Conservation (phyloP, 2,329 filamentous ascomycete genomes). For the Colletotrichum chlorophyti region DNA sequence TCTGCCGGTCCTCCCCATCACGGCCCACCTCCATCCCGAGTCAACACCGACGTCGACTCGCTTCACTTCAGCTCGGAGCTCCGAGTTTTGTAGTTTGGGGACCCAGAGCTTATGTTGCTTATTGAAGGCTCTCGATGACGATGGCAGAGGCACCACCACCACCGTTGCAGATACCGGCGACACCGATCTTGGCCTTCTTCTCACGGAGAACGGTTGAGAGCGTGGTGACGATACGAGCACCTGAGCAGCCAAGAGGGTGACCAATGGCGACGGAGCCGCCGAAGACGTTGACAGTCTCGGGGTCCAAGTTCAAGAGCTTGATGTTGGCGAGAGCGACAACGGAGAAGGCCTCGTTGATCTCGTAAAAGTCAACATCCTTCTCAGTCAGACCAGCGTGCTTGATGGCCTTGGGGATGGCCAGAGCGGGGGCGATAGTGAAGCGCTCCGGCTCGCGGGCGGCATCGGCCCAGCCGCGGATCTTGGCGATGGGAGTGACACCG, state of each 20-base stretch:
- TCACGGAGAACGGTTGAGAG: conserved; percentile 87
- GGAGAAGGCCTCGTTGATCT: conserved; percentile 99
- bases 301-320: conserved; percentile 81
- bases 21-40: conserved; percentile 6
- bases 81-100: neutral
- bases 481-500: conserved; percentile 88
- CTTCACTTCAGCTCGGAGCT: conserved; percentile 17
- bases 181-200: conserved; percentile 92
- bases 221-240: conserved; percentile 91
- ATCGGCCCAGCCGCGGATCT: conserved; percentile 97
- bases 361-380: conserved; percentile 86
- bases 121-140: conserved; percentile 80
- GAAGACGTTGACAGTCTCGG: conserved; percentile 92
- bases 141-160: conserved; percentile 94
- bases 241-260: conserved; percentile 92
- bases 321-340: conserved; percentile 96
- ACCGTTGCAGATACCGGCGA: conserved; percentile 96
- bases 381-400: conserved; percentile 87
- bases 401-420: conserved; percentile 96
- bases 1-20: neutral
- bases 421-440: conserved; percentile 92
- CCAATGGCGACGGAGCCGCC: conserved; percentile 96
- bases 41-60: neutral
- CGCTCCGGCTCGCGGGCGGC: conserved; percentile 90
- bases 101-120: conserved; percentile 21